Evolutionary conservation across 2,329 filamentous ascomycete genomes (phyloP), one percentile per base, ranked within the genome.

Genomic region (Fusarium globosum): DNA sequence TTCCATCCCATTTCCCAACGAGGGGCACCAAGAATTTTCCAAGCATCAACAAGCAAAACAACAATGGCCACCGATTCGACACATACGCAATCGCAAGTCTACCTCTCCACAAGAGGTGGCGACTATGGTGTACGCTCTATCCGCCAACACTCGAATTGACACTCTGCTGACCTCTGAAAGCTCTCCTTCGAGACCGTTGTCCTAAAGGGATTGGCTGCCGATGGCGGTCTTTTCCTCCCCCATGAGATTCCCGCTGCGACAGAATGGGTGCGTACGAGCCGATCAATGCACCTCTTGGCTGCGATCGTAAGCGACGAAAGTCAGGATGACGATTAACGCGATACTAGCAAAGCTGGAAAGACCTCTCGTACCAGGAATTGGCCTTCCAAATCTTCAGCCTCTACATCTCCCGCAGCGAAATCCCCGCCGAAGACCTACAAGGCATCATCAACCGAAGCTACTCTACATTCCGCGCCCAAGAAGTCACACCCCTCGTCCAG

Each of bases 161-260:
- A 13, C 6, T n/a, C 16, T 0, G 65, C 72, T 75, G 41, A 75
- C 48, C 45, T 10, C 45, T 71, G 15, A 30, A 74, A 94, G 92
- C 88, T 96, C 76, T 94, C 93, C 57, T 97, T 97, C 81, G 94
- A 97, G 83, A 91, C 94, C 58, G 94, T 94, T 49, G 94, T 97
- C 42, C 87, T 97, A 69, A 96, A 97, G 82, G 94, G 94, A 51
- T 89, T 97, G 64, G 94, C 94, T 62, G 86, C 89, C 36, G 94
- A 97, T 79, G 93, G 94, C 62, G 94, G 94, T 55, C 90, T 97
- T 28, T 97, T 95, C 85, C 92, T 97, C 68, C 94, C 94, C 38
- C 92, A 97, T 80, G 88, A 92, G 69, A 92, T 96, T 70, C 94
- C 94, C 20, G 81, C 85, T 8, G 89, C 89, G 63, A 80, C 80